Conservation (phyloP, 768 basidiomycete genomes). For the Sarcomyxa edulis region DNA sequence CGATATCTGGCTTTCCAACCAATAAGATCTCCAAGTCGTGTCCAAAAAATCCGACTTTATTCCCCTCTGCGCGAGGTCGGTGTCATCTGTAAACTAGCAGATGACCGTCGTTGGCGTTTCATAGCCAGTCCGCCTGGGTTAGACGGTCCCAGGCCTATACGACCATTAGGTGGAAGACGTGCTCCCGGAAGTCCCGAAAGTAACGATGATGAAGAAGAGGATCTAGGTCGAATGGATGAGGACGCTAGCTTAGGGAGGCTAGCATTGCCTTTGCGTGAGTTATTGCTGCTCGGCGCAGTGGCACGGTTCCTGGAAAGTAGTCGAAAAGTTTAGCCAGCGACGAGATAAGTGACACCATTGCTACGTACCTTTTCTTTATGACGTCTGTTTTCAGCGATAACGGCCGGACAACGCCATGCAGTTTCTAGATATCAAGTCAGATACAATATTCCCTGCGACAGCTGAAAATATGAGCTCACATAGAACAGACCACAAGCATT, state of each 20-base stretch:
- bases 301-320: slow-evolving; percentile 63
- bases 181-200: slow-evolving; percentile 40
- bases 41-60: not conserved
- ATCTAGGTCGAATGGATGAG: slow-evolving; percentile 66
- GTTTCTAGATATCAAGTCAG: slow-evolving; percentile 56
- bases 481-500: slow-evolving; percentile 93
- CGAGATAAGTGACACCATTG: not conserved
- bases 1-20: too few species aligned
- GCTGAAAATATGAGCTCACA: slow-evolving; percentile 42
- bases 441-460: slow-evolving; percentile 6
- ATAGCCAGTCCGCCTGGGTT: slow-evolving; percentile 39
- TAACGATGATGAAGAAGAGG: slow-evolving; percentile 54
- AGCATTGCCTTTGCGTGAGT: slow-evolving; percentile 58
- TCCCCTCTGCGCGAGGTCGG: slow-evolving; percentile 14
- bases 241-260: slow-evolving; percentile 72
- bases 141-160: slow-evolving; percentile 18
- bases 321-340: slow-evolving; percentile 5
- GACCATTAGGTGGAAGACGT: slow-evolving; percentile 28
- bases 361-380: slow-evolving; percentile 85
- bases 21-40: too few species aligned
- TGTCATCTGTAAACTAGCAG: slow-evolving; percentile 44
- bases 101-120: slow-evolving; percentile 82
- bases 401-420: slow-evolving; percentile 93
- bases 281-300: slow-evolving; percentile 64
- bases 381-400: slow-evolving; percentile 95